Base-by-base conservation (phyloP, 2,329 filamentous ascomycete species). In the Ophiostoma populinum region DNA sequence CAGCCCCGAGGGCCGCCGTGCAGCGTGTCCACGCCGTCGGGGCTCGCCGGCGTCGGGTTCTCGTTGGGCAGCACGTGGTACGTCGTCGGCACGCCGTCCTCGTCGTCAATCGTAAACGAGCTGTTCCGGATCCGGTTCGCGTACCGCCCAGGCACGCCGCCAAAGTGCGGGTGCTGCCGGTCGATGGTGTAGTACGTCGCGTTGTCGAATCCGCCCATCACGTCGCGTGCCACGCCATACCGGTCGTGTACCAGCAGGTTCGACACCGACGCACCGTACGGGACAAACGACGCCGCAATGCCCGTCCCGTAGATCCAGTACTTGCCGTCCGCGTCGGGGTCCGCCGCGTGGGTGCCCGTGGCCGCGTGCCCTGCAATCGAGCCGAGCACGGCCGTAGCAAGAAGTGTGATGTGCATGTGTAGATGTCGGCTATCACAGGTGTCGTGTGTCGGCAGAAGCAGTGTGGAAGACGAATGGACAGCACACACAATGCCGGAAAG, bases 71-170 rank as follows among this genome's bases (percentile, higher is more conserved):
- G 47, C 37, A 79, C 56, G 40, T 75, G 54, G 52, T 70, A 80
- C 4, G 53, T 57, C 36, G 57, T 54, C 35, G 30, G 19, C 13
- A 32, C 20, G 19, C 30, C 30, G 16, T 27, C 10, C 21, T 25
- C 33, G 19, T 73, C 75, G 44, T 80, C 76, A 38, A 82, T 70
- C 40, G 58, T 63, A 48, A 82, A 82, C 6, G 67, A 75, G 53
- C 70, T 75, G 60, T 85, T 83, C 62, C 71, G 73, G 61, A 85
- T 85, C 43, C 80, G 74, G 54, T 86, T 86, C 39, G 80, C 80
- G 51, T 86, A 86, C 37, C 80, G 73, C 31, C 78, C 79, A 0
- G 77, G 77, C 1, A 86, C 71, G 46, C 72, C 61, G 39, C 77
- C 80, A 44, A 79, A 74, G 59, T 83, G 77, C 34, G 69, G 72